Percentiles rank a stretch among this genome's conserved stretches.
These are phyloP conservation scores for Cryomyces minteri DNA, from an alignment of 495 filamentous ascomycete genomes.

Conservation along the genomic window DNA sequence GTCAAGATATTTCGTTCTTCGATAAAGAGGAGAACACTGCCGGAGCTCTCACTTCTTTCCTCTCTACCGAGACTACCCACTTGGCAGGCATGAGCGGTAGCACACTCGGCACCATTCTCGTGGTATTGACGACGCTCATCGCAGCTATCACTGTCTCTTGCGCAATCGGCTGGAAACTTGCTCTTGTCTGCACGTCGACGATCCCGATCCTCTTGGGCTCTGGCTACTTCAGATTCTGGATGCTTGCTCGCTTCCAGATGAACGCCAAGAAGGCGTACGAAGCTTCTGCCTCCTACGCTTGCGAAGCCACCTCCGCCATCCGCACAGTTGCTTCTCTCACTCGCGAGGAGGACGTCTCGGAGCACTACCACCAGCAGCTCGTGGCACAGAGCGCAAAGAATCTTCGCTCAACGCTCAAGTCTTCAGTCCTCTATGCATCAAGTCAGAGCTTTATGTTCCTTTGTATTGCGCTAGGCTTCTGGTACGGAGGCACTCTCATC, in stretches of 20 bases:
- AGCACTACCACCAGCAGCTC: conserved; percentile 51
- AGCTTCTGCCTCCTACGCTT: conserved; percentile 63
- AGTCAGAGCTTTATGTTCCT: conserved; percentile 69
- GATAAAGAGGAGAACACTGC: conserved; percentile 70
- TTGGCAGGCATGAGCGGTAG: conserved; percentile 65
- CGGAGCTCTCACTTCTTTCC: conserved; percentile 67
- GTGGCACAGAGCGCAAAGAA: conserved; percentile 36
- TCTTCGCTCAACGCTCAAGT: conserved; percentile 44
- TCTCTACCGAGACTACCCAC: conserved; percentile 73
- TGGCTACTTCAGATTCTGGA: conserved; percentile 75
- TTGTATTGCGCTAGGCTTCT: conserved; percentile 77
- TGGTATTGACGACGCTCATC: conserved; percentile 53
- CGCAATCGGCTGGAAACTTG: conserved; percentile 77
- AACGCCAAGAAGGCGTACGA: conserved; percentile 55
- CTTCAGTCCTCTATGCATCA: conserved; percentile 56
- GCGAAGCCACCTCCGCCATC: conserved; percentile 79
- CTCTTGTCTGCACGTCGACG: conserved; percentile 61
- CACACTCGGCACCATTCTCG: conserved; percentile 65
- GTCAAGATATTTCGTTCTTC: conserved; percentile 84
- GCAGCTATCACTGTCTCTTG: conserved; percentile 46
- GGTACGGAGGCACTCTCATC: conserved; percentile 76
- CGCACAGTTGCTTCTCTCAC: conserved; percentile 85
- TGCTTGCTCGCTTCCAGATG: conserved; percentile 57
- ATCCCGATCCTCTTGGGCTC: conserved; percentile 62
- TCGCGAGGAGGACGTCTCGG: conserved; percentile 61